These are phyloP conservation scores for Teratosphaeria pseudoeucalypti DNA, from an alignment of 2,329 filamentous ascomycete species.

Conservation along the genomic window DNA sequence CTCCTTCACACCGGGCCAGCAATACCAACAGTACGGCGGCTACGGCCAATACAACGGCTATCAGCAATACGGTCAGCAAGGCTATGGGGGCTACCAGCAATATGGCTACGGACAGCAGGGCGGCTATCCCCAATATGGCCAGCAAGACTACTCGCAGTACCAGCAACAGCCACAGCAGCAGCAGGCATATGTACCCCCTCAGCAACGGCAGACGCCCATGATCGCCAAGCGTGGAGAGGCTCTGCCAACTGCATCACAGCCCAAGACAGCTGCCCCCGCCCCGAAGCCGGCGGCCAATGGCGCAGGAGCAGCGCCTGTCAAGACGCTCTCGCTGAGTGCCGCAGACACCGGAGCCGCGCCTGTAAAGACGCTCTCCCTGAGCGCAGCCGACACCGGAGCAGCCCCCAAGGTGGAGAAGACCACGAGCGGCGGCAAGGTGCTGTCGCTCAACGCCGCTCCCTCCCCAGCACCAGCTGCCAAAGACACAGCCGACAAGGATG, in stretches of 20 bases:
- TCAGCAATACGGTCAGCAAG: constrained; percentile 14
- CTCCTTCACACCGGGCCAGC: constrained; percentile 28
- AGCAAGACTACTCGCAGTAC: constrained; percentile 18
- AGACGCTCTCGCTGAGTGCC: constrained; percentile 50
- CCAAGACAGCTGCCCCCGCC: constrained; percentile 10
- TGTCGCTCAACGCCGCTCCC: constrained; percentile 49
- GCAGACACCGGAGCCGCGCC: constrained; percentile 35
- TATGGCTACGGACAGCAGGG: constrained; percentile 31
- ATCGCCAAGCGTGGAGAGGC: constrained; percentile 53
- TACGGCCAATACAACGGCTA: constrained; percentile 18
- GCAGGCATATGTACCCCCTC: constrained; percentile 41
- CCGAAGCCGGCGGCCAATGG: constrained; percentile 45
- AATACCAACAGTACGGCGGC: constrained; percentile 32
- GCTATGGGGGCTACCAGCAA: constrained; percentile 36
- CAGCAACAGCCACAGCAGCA: constrained; percentile 36
- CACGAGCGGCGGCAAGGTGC: constrained; percentile 52
- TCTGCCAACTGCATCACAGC: constrained; percentile 34
- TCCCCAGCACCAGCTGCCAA: constrained; percentile 36
- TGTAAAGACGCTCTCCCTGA: constrained; percentile 52
- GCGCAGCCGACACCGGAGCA: constrained; percentile 36
- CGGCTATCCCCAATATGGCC: constrained; percentile 21
- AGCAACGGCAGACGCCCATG: constrained; percentile 45
- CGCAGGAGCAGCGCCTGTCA: constrained; percentile 39
- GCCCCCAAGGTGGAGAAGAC: constrained; percentile 44
- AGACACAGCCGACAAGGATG: constrained; percentile 31